Evolutionary conservation across 306 rosid genomes (phyloP).

Genomic region (Sphenostylis stenocarpa): DNA sequence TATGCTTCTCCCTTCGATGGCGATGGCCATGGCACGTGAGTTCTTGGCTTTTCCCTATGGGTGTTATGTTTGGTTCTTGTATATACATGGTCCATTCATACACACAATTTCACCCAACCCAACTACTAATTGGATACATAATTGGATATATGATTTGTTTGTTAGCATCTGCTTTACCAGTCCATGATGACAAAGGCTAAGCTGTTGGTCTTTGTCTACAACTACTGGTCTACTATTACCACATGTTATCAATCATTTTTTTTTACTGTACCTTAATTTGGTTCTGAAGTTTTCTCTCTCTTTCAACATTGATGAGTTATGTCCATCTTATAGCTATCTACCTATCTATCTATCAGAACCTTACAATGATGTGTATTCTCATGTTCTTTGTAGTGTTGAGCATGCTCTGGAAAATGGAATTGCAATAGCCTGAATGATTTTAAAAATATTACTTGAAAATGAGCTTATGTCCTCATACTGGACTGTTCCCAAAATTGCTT

Average conservation of each 20-base stretch:
- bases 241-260: background rate
- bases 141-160: background rate
- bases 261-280: slow-evolving; percentile 10
- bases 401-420: background rate
- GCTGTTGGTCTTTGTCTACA: background rate
- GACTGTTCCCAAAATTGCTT: background rate
- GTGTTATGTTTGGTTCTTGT: background rate
- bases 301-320: background rate
- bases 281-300: background rate
- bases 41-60: slow-evolving; percentile 26
- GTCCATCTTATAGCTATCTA: background rate
- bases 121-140: background rate
- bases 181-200: slow-evolving; percentile 6
- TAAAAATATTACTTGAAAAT: slow-evolving; percentile 17
- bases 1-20: slow-evolving; percentile 97
- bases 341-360: background rate
- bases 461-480: background rate
- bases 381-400: background rate
- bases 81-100: background rate
- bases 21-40: slow-evolving; percentile 99
- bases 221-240: background rate
- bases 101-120: background rate
- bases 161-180: background rate
- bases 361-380: too few relatives aligned
- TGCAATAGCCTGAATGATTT: slow-evolving; percentile 5